phyloP scores from a whole-genome alignment of 129 eudicot genomes.

The Saussurea involucrata region DNA sequence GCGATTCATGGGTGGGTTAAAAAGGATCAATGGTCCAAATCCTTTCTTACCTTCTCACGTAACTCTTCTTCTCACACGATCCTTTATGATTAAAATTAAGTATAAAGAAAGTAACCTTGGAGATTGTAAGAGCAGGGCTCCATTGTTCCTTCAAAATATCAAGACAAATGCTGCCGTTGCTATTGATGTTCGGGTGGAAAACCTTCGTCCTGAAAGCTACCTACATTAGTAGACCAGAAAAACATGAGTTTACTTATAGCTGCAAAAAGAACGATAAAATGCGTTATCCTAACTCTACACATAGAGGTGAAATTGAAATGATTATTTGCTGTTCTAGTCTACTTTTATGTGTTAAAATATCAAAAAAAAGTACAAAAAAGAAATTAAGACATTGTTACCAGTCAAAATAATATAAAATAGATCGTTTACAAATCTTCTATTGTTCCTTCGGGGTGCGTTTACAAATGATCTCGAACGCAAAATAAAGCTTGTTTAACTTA shows the following conservation, averaged over 20 bases:
- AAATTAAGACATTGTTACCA: neutral
- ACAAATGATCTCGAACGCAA: no score
- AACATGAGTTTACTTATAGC: neutral
- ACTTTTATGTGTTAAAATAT: neutral
- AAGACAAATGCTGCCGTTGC: conserved; percentile 88
- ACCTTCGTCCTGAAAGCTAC: conserved; percentile 30
- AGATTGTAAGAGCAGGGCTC: conserved; percentile 86
- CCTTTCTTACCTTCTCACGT: no score
- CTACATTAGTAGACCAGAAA: conserved; percentile 20
- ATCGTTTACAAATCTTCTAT: neutral
- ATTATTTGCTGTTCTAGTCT: neutral
- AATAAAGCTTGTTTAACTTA: no score
- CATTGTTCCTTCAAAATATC: conserved; percentile 89
- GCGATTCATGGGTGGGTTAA: no score
- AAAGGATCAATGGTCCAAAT: no score
- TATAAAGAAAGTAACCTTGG: conserved; percentile 42
- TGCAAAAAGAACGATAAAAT: neutral
- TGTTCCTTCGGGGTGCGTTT: neutral
- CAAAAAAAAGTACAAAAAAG: neutral
- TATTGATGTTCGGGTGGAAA: conserved; percentile 8
- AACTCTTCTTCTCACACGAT: no score
- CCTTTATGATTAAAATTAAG: neutral
- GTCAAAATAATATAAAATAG: no score
- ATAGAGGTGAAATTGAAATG: neutral
- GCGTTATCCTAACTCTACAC: neutral